Evolutionary conservation across 805 yeast species (phyloP).

Genomic region (Starmera dryadoides): DNA sequence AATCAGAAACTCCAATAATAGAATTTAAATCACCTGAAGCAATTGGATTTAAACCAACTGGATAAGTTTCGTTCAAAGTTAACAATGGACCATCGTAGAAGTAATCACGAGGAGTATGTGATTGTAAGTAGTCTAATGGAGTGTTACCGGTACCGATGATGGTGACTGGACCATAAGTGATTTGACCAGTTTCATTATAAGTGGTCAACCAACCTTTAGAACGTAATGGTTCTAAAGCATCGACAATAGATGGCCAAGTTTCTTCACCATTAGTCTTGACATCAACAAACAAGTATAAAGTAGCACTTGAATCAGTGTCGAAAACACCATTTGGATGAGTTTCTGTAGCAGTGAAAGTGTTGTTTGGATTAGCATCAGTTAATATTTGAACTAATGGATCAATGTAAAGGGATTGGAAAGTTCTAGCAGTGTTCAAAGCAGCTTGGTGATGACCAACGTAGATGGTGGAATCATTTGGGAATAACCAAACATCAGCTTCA

Average conservation of each 20-base stretch:
- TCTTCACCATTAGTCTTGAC: conserved; percentile 43
- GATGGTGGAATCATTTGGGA: conserved; percentile 26
- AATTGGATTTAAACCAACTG: conserved; percentile 23
- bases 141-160: conserved; percentile 66
- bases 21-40: conserved; percentile 39
- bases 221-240: conserved; percentile 44
- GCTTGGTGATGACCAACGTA: conserved; percentile 61
- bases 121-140: conserved; percentile 34
- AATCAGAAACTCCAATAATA: conserved; percentile 10
- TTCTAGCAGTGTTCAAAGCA: conserved; percentile 37
- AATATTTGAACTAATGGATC: conserved; percentile 45
- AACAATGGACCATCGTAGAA: conserved; percentile 49
- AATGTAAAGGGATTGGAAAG: conserved; percentile 47
- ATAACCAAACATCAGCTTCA: conserved; percentile 62
- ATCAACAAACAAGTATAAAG: conserved; percentile 61
- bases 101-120: conserved; percentile 25
- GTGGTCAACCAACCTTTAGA: conserved; percentile 44
- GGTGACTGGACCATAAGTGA: conserved; percentile 49
- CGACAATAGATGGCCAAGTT: conserved; percentile 42
- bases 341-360: conserved; percentile 7
- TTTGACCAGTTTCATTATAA: conserved; percentile 26
- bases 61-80: conserved; percentile 16
- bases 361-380: conserved; percentile 35
- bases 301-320: conserved; percentile 36
- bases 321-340: conserved; percentile 31